Base-by-base conservation (phyloP, 305 asterid species). In the Fraxinus sp. region DNA sequence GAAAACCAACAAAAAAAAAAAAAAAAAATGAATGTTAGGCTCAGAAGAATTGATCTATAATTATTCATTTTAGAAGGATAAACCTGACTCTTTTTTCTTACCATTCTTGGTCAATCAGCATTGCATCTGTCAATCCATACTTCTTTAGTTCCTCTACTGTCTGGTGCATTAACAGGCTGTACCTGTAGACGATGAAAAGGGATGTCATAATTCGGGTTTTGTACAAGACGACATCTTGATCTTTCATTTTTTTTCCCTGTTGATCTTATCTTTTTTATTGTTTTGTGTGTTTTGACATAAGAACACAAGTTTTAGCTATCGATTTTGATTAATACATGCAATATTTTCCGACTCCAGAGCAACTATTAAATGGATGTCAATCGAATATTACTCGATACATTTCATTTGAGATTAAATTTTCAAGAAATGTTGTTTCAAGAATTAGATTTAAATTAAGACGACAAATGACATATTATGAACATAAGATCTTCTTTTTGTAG, bases 101-200 rank as follows among this genome's bases (percentile, higher is more conserved):
- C 97, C 94, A 94, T 91, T 94, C 92, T 85, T 94, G 98, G 76
- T 94, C 95, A 18, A 79, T 85, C 77, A 94, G 78, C 98, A 94
- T 94, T 64, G 89, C 91, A 37, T 90, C 89, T 44, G 97, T 91
- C 49, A 92, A 78, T 14, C 97, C 98, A 76, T 90, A 92, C 78
- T 87, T 73, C 86, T 79, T 86, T 18, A 94, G 78, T 81, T 90
- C 94, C 32, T 91, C 93, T 79, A 78, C 87, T 18, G 90, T 87
- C 82, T 91, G 97, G 82, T 93, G 97, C 94, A 90, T 86, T 77
- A 91, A 78, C 85, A 92, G 88, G 82, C 89, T 80, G 85, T 94
- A 94, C 90, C 97, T 92, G 90, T 85, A 90, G 36, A 49, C 7
- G 20, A 49, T 14, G 59, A 49, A 49, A 49, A 16, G 20, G 2